Conservation (phyloP, 805 yeast genomes). For the Wickerhamiella allomyrinae region DNA sequence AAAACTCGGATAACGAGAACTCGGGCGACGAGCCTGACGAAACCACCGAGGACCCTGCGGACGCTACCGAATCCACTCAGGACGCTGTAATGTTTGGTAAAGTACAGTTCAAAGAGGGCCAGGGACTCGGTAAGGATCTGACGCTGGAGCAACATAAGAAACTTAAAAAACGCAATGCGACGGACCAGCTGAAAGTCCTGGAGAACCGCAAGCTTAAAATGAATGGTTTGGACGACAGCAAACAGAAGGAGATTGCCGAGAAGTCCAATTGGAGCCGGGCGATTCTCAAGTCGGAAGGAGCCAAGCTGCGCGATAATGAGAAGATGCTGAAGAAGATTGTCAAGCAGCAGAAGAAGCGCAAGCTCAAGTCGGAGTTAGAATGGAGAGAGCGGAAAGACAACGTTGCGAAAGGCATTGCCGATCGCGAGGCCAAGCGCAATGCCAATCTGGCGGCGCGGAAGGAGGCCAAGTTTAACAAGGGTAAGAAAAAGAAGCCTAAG, state of each 20-base stretch:
- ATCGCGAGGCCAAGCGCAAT: constrained; percentile 75
- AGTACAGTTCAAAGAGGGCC: constrained; percentile 71
- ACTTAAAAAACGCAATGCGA: constrained; percentile 59
- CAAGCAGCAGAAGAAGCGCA: constrained; percentile 67
- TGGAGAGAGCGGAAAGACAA: constrained; percentile 83
- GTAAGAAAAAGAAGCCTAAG: constrained; percentile 48
- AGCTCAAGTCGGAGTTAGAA: constrained; percentile 74
- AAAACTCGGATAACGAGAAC: constrained; percentile 13
- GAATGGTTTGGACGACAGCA: constrained; percentile 46
- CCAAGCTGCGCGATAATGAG: constrained; percentile 79
- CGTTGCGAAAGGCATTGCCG: constrained; percentile 60
- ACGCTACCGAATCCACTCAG: constrained; percentile 24
- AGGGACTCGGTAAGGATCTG: constrained; percentile 60
- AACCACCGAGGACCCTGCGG: constrained; percentile 27
- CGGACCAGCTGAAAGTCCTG: constrained; percentile 67
- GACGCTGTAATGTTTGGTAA: constrained; percentile 57
- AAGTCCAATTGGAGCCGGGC: constrained; percentile 78
- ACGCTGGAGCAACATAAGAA: constrained; percentile 38
- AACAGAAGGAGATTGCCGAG: constrained; percentile 41
- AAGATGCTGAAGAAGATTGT: constrained; percentile 71
- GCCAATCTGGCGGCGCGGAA: constrained; percentile 76
- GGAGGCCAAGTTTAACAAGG: constrained; percentile 70
- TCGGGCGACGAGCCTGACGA: constrained; percentile 30
- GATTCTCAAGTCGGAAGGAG: constrained; percentile 76
- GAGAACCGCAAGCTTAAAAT: constrained; percentile 61